phyloP scores from a whole-genome alignment of 2,329 filamentous ascomycete species.

The Ascochyta lentis region DNA sequence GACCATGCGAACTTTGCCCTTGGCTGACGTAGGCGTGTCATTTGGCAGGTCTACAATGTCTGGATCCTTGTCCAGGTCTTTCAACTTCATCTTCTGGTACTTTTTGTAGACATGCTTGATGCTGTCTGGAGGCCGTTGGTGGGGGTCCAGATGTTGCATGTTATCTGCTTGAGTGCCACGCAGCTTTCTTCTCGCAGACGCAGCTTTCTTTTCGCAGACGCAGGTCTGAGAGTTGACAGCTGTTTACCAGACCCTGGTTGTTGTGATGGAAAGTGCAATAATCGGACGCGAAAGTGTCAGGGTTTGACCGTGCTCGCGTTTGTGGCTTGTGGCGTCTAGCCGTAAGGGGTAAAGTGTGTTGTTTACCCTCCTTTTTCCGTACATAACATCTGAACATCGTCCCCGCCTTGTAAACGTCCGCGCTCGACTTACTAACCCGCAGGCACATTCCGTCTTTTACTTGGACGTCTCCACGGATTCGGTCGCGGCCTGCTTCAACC shows the following conservation, averaged over 20 bases:
- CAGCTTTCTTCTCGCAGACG: no score
- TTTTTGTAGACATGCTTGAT: slow-evolving; percentile 77
- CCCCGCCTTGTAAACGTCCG: slow-evolving; percentile 18
- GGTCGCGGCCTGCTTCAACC: not conserved
- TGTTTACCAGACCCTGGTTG: not conserved
- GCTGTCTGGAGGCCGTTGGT: slow-evolving; percentile 75
- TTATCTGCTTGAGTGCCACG: not conserved
- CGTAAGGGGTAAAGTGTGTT: slow-evolving; percentile 21
- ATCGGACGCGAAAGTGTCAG: slow-evolving; percentile 16
- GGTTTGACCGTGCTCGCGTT: slow-evolving; percentile 24
- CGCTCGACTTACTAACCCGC: slow-evolving; percentile 36
- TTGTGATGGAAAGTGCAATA: not conserved
- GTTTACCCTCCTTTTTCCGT: slow-evolving; percentile 33
- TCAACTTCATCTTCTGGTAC: slow-evolving; percentile 66
- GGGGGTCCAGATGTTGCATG: slow-evolving; percentile 67
- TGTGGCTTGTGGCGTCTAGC: slow-evolving; percentile 31
- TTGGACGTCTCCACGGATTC: not conserved
- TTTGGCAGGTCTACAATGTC: slow-evolving; percentile 51
- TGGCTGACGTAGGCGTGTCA: slow-evolving; percentile 36
- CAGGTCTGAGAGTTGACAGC: not conserved
- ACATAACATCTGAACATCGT: slow-evolving; percentile 29
- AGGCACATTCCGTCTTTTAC: slow-evolving; percentile 20
- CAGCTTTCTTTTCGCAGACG: not conserved
- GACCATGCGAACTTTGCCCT: slow-evolving; percentile 32
- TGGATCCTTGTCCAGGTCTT: slow-evolving; percentile 58